Base-by-base conservation (phyloP, 1,284 basidiomycete species). In the Cryptococcus sp. region DNA sequence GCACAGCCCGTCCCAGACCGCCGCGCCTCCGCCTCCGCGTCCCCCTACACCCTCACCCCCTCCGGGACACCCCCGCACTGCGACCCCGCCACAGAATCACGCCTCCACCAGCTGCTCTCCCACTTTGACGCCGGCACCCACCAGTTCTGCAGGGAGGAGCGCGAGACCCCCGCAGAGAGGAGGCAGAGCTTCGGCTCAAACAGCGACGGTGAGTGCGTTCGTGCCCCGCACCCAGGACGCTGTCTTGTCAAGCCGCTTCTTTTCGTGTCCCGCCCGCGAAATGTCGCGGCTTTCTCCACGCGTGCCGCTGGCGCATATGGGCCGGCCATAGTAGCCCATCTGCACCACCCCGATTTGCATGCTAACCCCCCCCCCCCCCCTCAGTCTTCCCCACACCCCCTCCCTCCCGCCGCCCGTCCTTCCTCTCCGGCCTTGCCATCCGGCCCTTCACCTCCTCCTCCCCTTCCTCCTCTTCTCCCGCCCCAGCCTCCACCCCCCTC, bases 111-210 rank as follows among this genome's bases (percentile, higher is more conserved):
- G 16, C 55, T 71, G 15, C 62, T 71, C 39, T 55, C 61, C 0
- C 55, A 53, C 52, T 65, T 66, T 39, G 67, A 71, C 21, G 57
- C 60, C 18, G 69, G 69, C 18, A 71, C 69, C 4, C 69, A 71
- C 47, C 57, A 56, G 5, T 65, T 71, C 52, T 60, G 59, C 44
- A 56, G 66, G 28, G 67, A 59, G 3, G 63, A 66, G 13, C 52
- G 66, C 45, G 64, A 65, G 16, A 38, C 40, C 3, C 50, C 56
- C 0, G 56, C 52, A 24, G 60, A 57, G 53, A 54, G 53, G 42
- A 51, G 61, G 38, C 52, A 47, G 55, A 60, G 53, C 16, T 52
- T 60, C 40, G 53, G 28, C 5, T 33, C 28, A 9, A 33, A 33
- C 2, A 46, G 46, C 46, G 46, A 57, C 45, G 46, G 55, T 57